A percentile compares a stretch with the other conserved stretches of the same genome.
Conservation (phyloP, 352 stramenopile species). For the Pythium oligandrum region DNA sequence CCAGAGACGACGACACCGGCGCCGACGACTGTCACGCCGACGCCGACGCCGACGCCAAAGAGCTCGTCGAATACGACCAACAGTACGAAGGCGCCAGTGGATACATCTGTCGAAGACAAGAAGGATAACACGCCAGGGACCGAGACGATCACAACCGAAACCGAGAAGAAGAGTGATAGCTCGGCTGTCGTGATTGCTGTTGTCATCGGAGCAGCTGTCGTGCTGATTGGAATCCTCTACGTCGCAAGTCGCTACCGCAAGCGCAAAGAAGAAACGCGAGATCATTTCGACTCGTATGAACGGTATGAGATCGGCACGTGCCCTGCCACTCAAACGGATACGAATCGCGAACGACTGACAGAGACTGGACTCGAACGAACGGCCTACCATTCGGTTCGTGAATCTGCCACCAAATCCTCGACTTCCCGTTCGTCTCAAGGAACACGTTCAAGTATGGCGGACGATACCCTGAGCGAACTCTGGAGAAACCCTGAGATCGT, state of each 20-base stretch:
- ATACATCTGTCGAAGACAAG: too few relatives aligned
- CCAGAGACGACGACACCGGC: not conserved
- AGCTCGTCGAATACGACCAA: not conserved
- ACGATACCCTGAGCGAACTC: constrained; percentile 19
- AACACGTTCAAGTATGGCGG: not conserved
- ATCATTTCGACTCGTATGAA: not conserved
- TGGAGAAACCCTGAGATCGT: constrained; percentile 49
- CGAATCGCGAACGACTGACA: not conserved
- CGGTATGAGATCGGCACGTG: not conserved
- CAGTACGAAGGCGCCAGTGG: too few relatives aligned
- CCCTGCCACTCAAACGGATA: not conserved
- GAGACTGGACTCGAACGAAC: not conserved
- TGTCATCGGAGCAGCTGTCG: constrained; percentile 10
- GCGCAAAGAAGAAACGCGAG: constrained; percentile 3
- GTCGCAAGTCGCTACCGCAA: constrained; percentile 11
- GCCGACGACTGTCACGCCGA: not conserved
- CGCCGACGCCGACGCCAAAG: not conserved
- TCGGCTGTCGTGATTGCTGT: constrained; percentile 17
- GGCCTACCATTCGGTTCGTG: not conserved
- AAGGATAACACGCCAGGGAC: too few relatives aligned
- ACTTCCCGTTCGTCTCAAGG: not conserved
- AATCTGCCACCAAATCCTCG: not conserved
- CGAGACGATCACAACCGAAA: too few relatives aligned
- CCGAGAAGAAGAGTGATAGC: not conserved
- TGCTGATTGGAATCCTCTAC: constrained; percentile 11